Evolutionary conservation across 2,329 filamentous ascomycete genomes (phyloP).

Genomic region (Microdochium bolleyi): DNA sequence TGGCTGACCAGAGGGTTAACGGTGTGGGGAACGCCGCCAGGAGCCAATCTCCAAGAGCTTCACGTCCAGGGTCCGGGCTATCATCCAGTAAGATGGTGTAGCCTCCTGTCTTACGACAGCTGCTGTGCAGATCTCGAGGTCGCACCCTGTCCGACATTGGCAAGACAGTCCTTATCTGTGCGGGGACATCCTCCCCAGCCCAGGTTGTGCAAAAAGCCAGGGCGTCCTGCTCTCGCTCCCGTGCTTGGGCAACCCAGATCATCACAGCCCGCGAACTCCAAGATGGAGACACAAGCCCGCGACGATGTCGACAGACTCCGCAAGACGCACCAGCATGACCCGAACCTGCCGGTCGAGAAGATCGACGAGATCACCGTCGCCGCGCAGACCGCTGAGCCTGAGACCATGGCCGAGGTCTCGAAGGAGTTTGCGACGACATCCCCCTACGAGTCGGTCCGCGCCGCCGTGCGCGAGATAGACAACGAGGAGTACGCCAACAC

Average conservation of each 20-base stretch:
- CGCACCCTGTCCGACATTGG: too few species aligned
- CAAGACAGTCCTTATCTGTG: too few species aligned
- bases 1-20: background rate
- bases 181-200: too few species aligned
- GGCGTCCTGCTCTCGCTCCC: too few species aligned
- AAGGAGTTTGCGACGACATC: slow-evolving; percentile 24
- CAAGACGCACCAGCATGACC: slow-evolving; percentile 23
- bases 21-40: background rate
- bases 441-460: slow-evolving; percentile 29
- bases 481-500: slow-evolving; percentile 33
- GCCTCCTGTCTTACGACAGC: too few species aligned
- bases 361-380: slow-evolving; percentile 20
- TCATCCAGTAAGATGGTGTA: too few species aligned
- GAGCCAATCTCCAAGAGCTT: background rate
- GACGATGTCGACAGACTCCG: slow-evolving; percentile 20
- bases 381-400: slow-evolving; percentile 18
- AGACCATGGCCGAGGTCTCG: slow-evolving; percentile 21
- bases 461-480: slow-evolving; percentile 35
- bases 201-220: too few species aligned
- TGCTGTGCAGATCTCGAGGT: too few species aligned
- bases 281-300: background rate
- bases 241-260: too few species aligned
- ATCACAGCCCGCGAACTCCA: background rate
- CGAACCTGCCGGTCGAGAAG: slow-evolving; percentile 23
- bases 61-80: background rate